A percentile compares a stretch with the other conserved stretches of the same genome.
These are phyloP conservation scores for Arthrobotrys entomopaga DNA, from an alignment of 2,329 filamentous ascomycete genomes.

Conservation along the genomic window DNA sequence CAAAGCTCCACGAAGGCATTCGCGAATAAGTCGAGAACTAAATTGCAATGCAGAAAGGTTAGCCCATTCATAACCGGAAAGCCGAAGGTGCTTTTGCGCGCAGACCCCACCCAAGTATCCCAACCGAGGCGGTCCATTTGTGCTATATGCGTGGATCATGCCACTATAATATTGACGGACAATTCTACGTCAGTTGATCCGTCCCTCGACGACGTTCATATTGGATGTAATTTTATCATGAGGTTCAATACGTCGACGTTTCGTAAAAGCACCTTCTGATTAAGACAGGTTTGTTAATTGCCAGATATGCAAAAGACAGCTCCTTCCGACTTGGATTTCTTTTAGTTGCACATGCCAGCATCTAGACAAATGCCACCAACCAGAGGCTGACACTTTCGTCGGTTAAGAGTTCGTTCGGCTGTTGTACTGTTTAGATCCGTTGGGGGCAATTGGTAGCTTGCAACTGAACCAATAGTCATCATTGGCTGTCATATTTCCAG, in stretches of 20 bases:
- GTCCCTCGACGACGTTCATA: too few species aligned
- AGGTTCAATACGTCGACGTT: background rate
- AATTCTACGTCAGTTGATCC: too few species aligned
- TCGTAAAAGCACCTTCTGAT: conserved; percentile 11
- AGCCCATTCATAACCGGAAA: conserved; percentile 29
- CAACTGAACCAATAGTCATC: too few species aligned
- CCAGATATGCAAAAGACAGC: background rate
- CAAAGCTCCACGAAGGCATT: too few species aligned
- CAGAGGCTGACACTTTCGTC: background rate
- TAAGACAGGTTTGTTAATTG: background rate
- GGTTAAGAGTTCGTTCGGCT: background rate
- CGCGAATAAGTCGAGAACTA: conserved; percentile 5
- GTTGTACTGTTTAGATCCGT: background rate
- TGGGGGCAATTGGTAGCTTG: background rate
- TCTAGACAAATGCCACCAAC: background rate
- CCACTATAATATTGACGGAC: too few species aligned
- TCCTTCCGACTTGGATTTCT: background rate
- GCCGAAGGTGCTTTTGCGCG: conserved; percentile 31
- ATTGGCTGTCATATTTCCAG: too few species aligned
- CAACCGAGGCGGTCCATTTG: conserved; percentile 35
- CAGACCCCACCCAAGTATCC: conserved; percentile 1
- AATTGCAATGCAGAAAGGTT: conserved; percentile 18
- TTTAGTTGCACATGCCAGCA: conserved; percentile 18
- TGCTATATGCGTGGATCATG: background rate
- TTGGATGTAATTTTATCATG: too few species aligned